Base-by-base conservation (phyloP, 2,329 filamentous ascomycete genomes). In the Coccinonectria pachysandricola region DNA sequence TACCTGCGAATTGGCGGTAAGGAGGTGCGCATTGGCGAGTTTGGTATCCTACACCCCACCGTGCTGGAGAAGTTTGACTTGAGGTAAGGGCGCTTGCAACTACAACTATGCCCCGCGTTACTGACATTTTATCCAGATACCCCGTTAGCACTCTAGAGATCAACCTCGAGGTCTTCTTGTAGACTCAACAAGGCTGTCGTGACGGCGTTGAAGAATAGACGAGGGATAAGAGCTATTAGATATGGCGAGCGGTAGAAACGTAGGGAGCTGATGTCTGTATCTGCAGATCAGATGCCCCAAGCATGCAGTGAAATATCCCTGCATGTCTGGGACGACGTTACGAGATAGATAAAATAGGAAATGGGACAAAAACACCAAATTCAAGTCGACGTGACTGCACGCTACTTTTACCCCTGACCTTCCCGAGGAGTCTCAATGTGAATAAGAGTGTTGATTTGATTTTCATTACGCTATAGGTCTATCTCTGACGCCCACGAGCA, bases 1-100 rank as follows among this genome's bases (percentile, higher is more conserved):
- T 80, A 81, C 53, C 62, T 93, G 34, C 75, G 81, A 27, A 58
- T 88, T 15, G 71, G 60, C 18, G 84, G 81, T 32, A 81, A 86
- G 64, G 71, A 79, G 38, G 63, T 71, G 34, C 70, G 78, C 27
- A 82, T 98, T 46, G 91, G 91, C 47, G 76, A 83, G 54, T 91
- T 98, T 50, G 91, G 91, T 46, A 88, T 98, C 42, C 59, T 98
- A 51, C 88, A 98, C 57, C 92, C 91, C 21, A 79, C 75, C 5
- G 91, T 96, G 39, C 64, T 96, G 48, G 85, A 94, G 53, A 91
- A 92, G 48, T 95, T 91, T 57, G 87, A 93, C 46, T 66, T 95
- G 50, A 84, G 74, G 71, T 85, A 58, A 49, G 67, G 55, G 15
- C 12, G n/a, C 12, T 26, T 13, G 7, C 11, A 12, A 3, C 7